A percentile compares a stretch with the other conserved stretches of the same genome.
Conservation (phyloP, 176 grass and related monocot genomes). For the Aegilops longissima region DNA sequence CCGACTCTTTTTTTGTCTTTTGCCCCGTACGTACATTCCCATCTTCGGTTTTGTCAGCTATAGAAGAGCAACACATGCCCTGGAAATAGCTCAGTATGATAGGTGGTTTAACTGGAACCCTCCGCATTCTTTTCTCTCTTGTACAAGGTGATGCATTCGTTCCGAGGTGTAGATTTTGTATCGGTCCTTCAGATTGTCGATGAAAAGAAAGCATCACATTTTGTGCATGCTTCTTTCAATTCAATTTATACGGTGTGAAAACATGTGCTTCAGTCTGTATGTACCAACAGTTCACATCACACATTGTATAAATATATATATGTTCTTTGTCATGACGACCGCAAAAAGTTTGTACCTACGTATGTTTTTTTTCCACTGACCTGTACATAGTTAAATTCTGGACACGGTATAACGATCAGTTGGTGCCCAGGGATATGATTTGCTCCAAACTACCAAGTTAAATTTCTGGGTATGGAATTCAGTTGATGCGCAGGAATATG, state of each 20-base stretch:
- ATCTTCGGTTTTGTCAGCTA: conserved; percentile 25
- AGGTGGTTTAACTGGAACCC: conserved; percentile 17
- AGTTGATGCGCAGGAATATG: background rate
- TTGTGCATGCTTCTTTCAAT: conserved; percentile 13
- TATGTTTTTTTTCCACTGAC: background rate
- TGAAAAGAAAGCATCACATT: conserved; percentile 4
- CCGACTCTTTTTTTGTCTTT: conserved; percentile 12
- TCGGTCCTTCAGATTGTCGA: background rate
- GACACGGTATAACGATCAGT: background rate
- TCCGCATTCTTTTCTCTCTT: conserved; percentile 19
- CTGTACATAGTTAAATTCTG: background rate
- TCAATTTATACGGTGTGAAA: conserved; percentile 19
- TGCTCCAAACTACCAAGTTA: background rate
- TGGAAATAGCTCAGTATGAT: conserved; percentile 14
- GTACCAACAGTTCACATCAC: conserved; percentile 13
- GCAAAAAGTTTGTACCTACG: background rate
- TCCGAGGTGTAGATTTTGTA: conserved; percentile 27
- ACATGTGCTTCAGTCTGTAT: conserved; percentile 18
- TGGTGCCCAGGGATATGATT: background rate
- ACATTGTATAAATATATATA: background rate
- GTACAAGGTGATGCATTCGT: conserved; percentile 29
- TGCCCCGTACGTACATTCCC: conserved; percentile 8
- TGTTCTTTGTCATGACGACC: background rate
- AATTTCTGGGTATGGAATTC: background rate
- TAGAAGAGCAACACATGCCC: conserved; percentile 22